Base-by-base conservation (phyloP, 352 stramenopile genomes). In the Pelagophyceae sp. region DNA sequence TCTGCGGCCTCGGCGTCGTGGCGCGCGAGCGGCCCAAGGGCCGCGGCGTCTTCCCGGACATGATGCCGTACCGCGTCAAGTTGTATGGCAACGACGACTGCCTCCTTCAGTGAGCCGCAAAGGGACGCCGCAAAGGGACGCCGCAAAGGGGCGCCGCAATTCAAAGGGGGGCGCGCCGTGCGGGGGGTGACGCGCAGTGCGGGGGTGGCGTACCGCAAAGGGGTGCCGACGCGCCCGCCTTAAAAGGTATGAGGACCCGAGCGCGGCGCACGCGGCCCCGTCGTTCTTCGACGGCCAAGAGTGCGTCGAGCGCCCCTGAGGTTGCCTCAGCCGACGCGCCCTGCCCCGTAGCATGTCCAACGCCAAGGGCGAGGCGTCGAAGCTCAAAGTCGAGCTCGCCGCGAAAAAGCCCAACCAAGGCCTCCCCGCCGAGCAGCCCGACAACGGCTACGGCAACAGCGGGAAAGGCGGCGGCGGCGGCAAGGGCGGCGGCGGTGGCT, bases 31-130 rank as follows among this genome's bases (percentile, higher is more conserved):
- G 67, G 35, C 67, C 67, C 5, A 29, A 51, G 38, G 67, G 67
- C 6, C 67, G 67, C 35, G 67, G 67, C 35, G 67, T 74, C 67
- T 74, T 74, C 38, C 67, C 67, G 67, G 67, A 74, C 67, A 74
- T 74, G 67, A 74, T 74, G 67, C 67, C 67, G 2, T 33, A 74
- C 67, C 67, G 67, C 67, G 67, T 74, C 35, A 74, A 74, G 37
- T 74, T 74, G 25, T 74, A 74, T n/a, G 67, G 67, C 35, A 74
- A 74, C 67, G 67, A 74, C 67, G 67, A 74, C 67, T 74, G 67
- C 67, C 67, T 74, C 67, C 15, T 74, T 5, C 67, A 74, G 35
- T 67, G 58, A 11, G 58, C n/a, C n/a, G n/a, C n/a, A n/a, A n/a
- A n/a, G n/a, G n/a, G n/a, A n/a, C n/a, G n/a, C n/a, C n/a, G n/a